Base-by-base conservation (phyloP, 2,329 filamentous ascomycete species). In the Hypoxylon sp. region DNA sequence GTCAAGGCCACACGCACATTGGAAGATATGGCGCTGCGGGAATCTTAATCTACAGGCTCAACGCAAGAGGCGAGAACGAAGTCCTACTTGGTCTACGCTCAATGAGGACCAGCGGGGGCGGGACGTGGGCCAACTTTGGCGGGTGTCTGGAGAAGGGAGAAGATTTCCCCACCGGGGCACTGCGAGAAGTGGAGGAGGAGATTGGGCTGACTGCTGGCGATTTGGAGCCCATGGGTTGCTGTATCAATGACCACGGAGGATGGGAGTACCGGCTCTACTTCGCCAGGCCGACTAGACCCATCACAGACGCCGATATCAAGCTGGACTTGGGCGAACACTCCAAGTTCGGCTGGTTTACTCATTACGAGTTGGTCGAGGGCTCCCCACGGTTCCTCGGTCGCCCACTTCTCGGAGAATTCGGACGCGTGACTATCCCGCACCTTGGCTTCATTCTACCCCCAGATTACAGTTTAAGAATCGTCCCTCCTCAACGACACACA, bases 21-120 rank as follows among this genome's bases (percentile, higher is more conserved):
- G 59, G 55, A 10, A 4, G 1, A 5, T 35, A n/a, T 3, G 50
- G 51, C 3, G 51, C 33, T 17, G 55, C 55, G 7, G 59, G 59
- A 3, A 6, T 59, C 1, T 10, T 62, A 3, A n/a, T 58, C 2
- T 42, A 50, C 18, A 48, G 55, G 13, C 40, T 35, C n/a, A 17
- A 29, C 27, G 6, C 11, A 8, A 10, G 20, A 6, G 59, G 59
- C 2, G 48, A 59, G 11, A 40, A 50, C 11, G 51, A 62, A 40
- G 33, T 59, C 9, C n/a, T 62, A 4, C 35, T 62, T 18, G 38
- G 29, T 3, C 15, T 17, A 8, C 26, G 45, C 13, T 5, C 24
- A 10, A 13, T 1, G 11, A 2, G 1, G 1, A n/a, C n/a, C n/a
- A n/a, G 9, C 48, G 3, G 3, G 38, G 2, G 11, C 2, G 3